Percentiles rank a stretch among this genome's conserved stretches.
These are phyloP conservation scores for Phylloboletellus chloephorus DNA, from an alignment of 1,284 basidiomycete species.

Conservation along the genomic window DNA sequence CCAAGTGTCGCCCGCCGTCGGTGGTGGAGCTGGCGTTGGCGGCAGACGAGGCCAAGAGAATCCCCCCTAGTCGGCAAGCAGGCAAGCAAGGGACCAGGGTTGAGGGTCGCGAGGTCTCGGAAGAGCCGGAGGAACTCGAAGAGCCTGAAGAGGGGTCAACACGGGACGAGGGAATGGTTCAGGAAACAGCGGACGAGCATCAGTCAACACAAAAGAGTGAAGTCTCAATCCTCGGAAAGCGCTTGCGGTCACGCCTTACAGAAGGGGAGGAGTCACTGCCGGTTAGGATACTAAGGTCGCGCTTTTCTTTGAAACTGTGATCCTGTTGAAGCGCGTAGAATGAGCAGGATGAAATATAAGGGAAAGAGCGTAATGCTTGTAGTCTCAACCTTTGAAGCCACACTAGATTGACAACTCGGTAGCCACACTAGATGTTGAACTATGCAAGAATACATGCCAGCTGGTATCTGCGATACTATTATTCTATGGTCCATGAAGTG, in stretches of 20 bases:
- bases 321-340: background rate
- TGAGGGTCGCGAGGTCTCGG: slow-evolving; percentile 13
- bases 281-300: slow-evolving; percentile 16
- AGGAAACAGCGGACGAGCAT: slow-evolving; percentile 2
- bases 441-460: slow-evolving; percentile 11
- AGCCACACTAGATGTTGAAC: background rate
- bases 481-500: slow-evolving; percentile 29
- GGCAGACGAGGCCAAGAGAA: slow-evolving; percentile 9
- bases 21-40: slow-evolving; percentile 23
- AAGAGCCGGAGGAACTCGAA: slow-evolving; percentile 15
- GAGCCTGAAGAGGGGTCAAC: slow-evolving; percentile 11
- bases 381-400: background rate
- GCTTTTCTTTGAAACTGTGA: background rate
- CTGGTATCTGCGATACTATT: slow-evolving; percentile 15
- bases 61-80: background rate
- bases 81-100: background rate
- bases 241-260: slow-evolving; percentile 12
- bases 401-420: no score
- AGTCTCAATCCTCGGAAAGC: slow-evolving; percentile 14
- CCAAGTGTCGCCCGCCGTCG: slow-evolving; percentile 23
- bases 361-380: background rate
- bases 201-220: slow-evolving; percentile 1
- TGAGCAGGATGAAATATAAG: background rate
- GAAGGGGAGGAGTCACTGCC: slow-evolving; percentile 17
- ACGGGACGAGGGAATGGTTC: slow-evolving; percentile 8